Percentiles rank a stretch among this genome's conserved stretches.
Evolutionary conservation across 208 protist species (phyloP).

Genomic region (Vickermania ingenoplastis): DNA sequence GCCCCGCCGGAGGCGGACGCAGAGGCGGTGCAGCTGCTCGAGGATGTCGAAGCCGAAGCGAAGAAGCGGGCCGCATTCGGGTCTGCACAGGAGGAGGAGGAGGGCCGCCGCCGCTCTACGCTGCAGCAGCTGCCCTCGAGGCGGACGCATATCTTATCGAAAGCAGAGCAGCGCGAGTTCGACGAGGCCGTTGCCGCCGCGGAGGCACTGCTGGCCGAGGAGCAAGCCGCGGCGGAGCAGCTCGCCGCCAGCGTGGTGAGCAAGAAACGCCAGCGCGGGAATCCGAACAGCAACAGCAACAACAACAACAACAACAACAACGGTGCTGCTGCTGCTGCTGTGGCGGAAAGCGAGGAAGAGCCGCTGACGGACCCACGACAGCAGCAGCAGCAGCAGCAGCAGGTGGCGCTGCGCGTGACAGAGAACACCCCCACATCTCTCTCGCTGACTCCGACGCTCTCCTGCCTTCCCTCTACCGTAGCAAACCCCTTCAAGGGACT

Average conservation of each 20-base stretch:
- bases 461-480: conserved; percentile 8
- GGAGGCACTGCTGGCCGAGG: not conserved
- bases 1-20: not conserved
- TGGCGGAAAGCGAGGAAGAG: not conserved
- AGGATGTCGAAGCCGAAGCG: not conserved
- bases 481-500: conserved; percentile 64
- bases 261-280: not conserved
- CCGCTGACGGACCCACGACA: not conserved
- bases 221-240: not conserved
- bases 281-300: not conserved
- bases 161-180: not conserved
- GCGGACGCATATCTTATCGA: not conserved
- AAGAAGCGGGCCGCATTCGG: too few relatives aligned
- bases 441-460: not conserved
- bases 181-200: not conserved
- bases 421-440: not conserved
- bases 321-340: not conserved
- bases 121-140: not conserved
- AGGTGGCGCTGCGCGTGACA: not conserved
- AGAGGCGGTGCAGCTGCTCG: not conserved
- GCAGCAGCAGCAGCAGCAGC: not conserved
- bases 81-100: not conserved
- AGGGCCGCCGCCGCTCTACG: not conserved
- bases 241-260: not conserved
- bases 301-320: not conserved